Evolutionary conservation across 2,329 filamentous ascomycete species (phyloP), one percentile per base, ranked within the genome.

Genomic region (Chaetomiaceae sp.): DNA sequence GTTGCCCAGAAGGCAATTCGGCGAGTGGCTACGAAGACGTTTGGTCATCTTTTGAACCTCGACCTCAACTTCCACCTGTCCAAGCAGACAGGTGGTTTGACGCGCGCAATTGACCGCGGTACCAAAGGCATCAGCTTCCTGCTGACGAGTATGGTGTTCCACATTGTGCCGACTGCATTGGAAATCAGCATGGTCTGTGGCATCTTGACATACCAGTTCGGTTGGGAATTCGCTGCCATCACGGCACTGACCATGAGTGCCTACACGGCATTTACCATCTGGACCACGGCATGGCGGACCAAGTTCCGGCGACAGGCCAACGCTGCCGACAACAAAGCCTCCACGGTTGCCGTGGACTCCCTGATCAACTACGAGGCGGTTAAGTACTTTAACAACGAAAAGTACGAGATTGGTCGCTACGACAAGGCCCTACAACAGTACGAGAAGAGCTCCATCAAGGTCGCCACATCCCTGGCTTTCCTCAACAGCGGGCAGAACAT

Each of bases 331-430:
- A 99, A 97, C 71, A 89, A 85, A 67, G 94, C 90, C 0, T 95
- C 92, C 1, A 97, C 92, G 0, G 90, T 97, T 7, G 92, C 92
- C 0, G 91, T 97, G 1, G 94, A 99, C 72, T 96, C 91, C 0
- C 75, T 99, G 46, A 96, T 99, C 76, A 99, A 99, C 73, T 99
- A 96, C 66, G 94, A 99, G 71, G 92, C 95, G 13, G 94, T 99
- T 66, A 99, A 99, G 72, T 96, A 97, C 74, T 99, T 97, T 75
- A 99, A 99, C 75, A 99, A 99, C 65, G 95, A 99, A 67, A 89
- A 87, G 60, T 97, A 90, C 61, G 94, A 99, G 73, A 89, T 96
- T 38, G 80, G 81, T 29, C 83, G 94, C 37, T 99, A 99, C 68
- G 91, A 97, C 70, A 82, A 85, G 62, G 90, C 94, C 0, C 75